phyloP scores from a whole-genome alignment of 2,329 filamentous ascomycete species.

The Beauveria sp. region DNA sequence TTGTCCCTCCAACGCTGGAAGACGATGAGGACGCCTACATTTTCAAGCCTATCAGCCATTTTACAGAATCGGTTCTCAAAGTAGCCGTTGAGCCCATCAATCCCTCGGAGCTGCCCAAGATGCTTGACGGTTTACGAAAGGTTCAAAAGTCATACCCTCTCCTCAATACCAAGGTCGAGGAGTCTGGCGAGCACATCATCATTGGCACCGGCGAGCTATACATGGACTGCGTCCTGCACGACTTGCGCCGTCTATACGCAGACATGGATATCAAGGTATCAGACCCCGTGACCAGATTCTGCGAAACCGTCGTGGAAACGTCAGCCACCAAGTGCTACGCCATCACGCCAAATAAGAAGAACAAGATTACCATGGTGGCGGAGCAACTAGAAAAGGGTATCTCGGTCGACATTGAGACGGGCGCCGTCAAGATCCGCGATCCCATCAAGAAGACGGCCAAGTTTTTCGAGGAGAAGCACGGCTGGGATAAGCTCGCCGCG shows the following conservation, averaged over 20 bases:
- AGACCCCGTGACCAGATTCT: conserved; percentile 94
- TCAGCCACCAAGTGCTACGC: conserved; percentile 98
- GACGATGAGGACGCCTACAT: conserved; percentile 91
- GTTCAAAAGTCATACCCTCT: conserved; percentile 97
- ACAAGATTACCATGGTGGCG: conserved; percentile 97
- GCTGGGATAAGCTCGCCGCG: conserved; percentile 90
- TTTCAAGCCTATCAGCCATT: conserved; percentile 86
- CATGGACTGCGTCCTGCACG: conserved; percentile 98
- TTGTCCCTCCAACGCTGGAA: conserved; percentile 71
- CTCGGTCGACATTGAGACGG: conserved; percentile 86
- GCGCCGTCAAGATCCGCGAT: conserved; percentile 84
- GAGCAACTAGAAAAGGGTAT: conserved; percentile 94
- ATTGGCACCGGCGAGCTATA: conserved; percentile 97
- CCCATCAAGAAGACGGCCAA: conserved; percentile 89
- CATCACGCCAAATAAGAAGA: conserved; percentile 97
- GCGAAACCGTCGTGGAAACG: conserved; percentile 94
- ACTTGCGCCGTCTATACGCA: conserved; percentile 85
- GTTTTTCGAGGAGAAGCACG: conserved; percentile 95
- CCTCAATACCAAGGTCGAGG: conserved; percentile 93
- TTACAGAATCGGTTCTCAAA: conserved; percentile 96
- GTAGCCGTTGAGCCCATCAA: conserved; percentile 97
- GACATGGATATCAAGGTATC: conserved; percentile 99
- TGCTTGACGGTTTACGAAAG: conserved; percentile 92
- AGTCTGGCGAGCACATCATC: conserved; percentile 92
- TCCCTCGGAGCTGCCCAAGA: conserved; percentile 94